Base-by-base conservation (phyloP, 1,284 basidiomycete genomes). In the Mycena citricolor region DNA sequence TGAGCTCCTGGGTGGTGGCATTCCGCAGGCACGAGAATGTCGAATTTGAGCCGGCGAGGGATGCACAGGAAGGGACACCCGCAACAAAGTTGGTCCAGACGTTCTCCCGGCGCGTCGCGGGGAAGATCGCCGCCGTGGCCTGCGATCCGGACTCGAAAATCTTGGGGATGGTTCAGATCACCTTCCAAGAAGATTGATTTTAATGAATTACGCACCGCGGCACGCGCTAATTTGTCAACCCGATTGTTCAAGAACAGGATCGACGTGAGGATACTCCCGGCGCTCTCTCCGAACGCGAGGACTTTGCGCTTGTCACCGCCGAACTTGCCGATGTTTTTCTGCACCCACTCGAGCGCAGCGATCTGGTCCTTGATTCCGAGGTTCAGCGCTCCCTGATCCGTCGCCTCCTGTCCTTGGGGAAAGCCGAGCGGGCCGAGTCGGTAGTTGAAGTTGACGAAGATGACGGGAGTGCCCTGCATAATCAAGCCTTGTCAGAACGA, bases 371-470 rank as follows among this genome's bases (percentile, higher is more conserved):
- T 57, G 21, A 65, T 39, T 4, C 61, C 68, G 17, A 69, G 51
- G 42, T 70, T 69, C n/a, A 69, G 51, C 0, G 54, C 56, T 13
- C 54, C 62, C 3, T 44, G 42, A 7, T 41, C n/a, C 5, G 44
- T 54, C 5, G 66, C 65, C 40, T 68, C 67, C 3, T 49, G 29
- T 2, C 66, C 67, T 49, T 62, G 59, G 12, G 65, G 64, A 36
- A 70, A 71, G 2, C 70, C 70, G 14, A 70, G 57, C 3, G 64
- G 63, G 1, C 62, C 64, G 3, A 67, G 41, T 8, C 74, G 65
- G 48, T 75, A 74, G 52, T 73, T 70, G 49, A 73, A 55, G 21
- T 57, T 63, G 22, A 71, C 67, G 20, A 67, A 65, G 7, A 74
- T 51, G 20, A 54, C 37, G 1, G 52, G 52, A 1, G 52, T 51